A percentile compares a stretch with the other conserved stretches of the same genome.
phyloP scores from a whole-genome alignment of 1,139 yeast genomes.

The Lodderomyces beijingensis region DNA sequence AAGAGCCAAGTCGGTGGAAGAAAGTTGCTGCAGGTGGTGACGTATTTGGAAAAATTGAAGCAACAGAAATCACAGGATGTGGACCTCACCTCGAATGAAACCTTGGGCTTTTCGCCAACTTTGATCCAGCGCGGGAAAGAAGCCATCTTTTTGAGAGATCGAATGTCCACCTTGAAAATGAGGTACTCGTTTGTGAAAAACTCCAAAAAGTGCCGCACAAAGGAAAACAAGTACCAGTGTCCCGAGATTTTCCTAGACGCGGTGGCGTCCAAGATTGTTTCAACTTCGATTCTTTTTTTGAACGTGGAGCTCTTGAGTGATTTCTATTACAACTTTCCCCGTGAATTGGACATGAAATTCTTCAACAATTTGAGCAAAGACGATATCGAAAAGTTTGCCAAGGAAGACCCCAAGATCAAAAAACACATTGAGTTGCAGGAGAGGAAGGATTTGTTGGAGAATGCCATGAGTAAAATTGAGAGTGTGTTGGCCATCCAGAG shows the following conservation, averaged over 20 bases:
- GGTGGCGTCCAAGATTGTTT: conserved; percentile 84
- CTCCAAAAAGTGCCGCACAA: conserved; percentile 65
- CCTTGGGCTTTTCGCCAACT: conserved; percentile 72
- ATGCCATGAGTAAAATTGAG: conserved; percentile 83
- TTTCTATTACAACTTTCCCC: conserved; percentile 92
- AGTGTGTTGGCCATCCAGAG: conserved; percentile 77
- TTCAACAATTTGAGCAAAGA: conserved; percentile 62
- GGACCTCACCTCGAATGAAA: conserved; percentile 49
- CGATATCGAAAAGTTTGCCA: conserved; percentile 84
- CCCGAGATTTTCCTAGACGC: conserved; percentile 94
- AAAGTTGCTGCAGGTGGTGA: conserved; percentile 77
- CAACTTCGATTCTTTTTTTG: conserved; percentile 87
- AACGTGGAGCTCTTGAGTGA: conserved; percentile 93
- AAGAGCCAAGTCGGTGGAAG: conserved; percentile 76
- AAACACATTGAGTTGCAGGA: conserved; percentile 91
- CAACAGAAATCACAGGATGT: conserved; percentile 44
- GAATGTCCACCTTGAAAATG: conserved; percentile 68
- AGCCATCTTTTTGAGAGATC: conserved; percentile 76
- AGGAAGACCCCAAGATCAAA: conserved; percentile 88
- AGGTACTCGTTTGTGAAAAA: conserved; percentile 74
- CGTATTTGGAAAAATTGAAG: conserved; percentile 56
- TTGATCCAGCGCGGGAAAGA: conserved; percentile 74
- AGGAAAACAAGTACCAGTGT: conserved; percentile 82
- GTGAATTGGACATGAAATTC: conserved; percentile 79
- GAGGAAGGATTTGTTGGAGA: conserved; percentile 79